Conservation (phyloP, 1,139 yeast species). For the Blastobotrys aristatus region DNA sequence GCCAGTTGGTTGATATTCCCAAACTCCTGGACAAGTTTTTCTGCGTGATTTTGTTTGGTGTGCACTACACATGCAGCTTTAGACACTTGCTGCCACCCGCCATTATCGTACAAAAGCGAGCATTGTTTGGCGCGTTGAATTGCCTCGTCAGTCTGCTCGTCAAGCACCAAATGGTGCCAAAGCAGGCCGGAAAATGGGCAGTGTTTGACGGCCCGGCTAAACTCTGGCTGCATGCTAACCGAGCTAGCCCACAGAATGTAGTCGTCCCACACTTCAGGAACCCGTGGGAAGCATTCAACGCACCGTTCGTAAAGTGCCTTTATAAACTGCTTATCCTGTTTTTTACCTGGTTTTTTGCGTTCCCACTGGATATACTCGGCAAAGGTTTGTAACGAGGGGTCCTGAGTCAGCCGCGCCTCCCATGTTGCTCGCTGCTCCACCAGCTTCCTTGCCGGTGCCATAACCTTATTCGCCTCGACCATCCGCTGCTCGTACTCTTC, state of each 20-base stretch:
- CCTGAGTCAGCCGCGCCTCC: slow-evolving; percentile 18
- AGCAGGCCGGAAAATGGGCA: slow-evolving; percentile 29
- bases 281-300: slow-evolving; percentile 17
- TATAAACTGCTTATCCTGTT: slow-evolving; percentile 16
- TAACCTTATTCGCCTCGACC: slow-evolving; percentile 39
- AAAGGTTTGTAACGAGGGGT: slow-evolving; percentile 20
- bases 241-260: slow-evolving; percentile 22
- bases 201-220: slow-evolving; percentile 24
- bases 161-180: slow-evolving; percentile 23
- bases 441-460: slow-evolving; percentile 32
- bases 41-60: not conserved
- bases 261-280: slow-evolving; percentile 30
- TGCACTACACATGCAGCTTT: not conserved
- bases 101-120: not conserved
- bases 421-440: slow-evolving; percentile 22
- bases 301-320: slow-evolving; percentile 26
- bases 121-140: not conserved
- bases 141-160: not conserved
- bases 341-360: slow-evolving; percentile 8
- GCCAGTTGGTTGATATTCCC: not conserved
- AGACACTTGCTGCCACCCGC: not conserved
- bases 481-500: slow-evolving; percentile 41
- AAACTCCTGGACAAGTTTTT: not conserved
- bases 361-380: slow-evolving; percentile 33
- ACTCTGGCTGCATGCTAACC: slow-evolving; percentile 1